These are phyloP conservation scores for Mucor circinelloides DNA, from an alignment of 371 early-diverging fungal species.

Conservation along the genomic window DNA sequence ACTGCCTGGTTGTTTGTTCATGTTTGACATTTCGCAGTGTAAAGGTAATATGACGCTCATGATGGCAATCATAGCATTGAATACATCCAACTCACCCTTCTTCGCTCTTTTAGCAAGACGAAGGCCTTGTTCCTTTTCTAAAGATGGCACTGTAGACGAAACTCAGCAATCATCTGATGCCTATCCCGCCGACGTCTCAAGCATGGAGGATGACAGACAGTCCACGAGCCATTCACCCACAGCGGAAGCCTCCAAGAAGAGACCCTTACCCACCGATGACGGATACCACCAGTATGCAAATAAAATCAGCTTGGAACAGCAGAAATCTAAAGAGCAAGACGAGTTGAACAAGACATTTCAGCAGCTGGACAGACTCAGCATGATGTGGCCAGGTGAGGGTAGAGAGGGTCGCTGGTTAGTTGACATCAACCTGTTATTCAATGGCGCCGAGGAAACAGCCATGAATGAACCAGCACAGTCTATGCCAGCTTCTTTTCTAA, in stretches of 20 bases:
- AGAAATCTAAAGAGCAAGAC: background rate
- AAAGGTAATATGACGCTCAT: background rate
- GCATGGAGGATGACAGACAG: background rate
- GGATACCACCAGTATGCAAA: background rate
- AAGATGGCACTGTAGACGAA: conserved; percentile 23
- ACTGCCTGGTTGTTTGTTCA: background rate
- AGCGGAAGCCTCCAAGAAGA: background rate
- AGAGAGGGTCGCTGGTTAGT: conserved; percentile 30
- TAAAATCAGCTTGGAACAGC: background rate
- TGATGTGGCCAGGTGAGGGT: conserved; percentile 29
- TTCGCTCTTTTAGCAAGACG: conserved; percentile 16
- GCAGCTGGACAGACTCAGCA: conserved; percentile 19
- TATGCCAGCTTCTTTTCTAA: background rate
- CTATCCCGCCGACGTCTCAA: background rate
- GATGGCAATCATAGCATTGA: background rate
- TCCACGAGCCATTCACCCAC: background rate
- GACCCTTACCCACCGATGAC: background rate
- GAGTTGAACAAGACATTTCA: conserved; percentile 3
- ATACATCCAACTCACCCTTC: background rate
- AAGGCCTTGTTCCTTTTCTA: conserved; percentile 33
- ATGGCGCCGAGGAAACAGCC: background rate
- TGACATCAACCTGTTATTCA: conserved; percentile 14
- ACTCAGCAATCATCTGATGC: conserved; percentile 12
- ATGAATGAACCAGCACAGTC: background rate
- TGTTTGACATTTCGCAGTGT: background rate